These are phyloP conservation scores for Mallotus nudiflorus DNA, from an alignment of 345 rosid species.

Conservation along the genomic window DNA sequence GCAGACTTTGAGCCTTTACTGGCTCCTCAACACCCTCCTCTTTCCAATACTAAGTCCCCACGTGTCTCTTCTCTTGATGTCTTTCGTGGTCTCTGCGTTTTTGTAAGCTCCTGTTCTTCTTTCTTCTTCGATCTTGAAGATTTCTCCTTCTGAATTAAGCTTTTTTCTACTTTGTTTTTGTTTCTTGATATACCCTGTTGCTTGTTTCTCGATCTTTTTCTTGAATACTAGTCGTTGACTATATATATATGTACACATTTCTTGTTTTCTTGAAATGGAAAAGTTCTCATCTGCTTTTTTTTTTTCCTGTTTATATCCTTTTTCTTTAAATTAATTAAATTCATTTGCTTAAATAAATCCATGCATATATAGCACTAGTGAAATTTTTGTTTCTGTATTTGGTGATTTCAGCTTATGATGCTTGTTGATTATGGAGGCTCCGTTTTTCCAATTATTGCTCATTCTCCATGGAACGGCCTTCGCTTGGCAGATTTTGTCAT, in stretches of 20 bases:
- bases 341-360: no score
- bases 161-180: neutral
- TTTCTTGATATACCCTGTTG: neutral
- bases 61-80: conserved; percentile 49
- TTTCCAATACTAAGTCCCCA: no score
- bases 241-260: neutral
- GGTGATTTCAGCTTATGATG: conserved; percentile 37
- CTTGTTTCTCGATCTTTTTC: conserved; percentile 4
- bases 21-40: no score
- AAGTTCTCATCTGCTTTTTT: neutral
- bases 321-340: no score
- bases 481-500: conserved; percentile 51
- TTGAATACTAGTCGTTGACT: neutral
- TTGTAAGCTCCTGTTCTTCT: no score
- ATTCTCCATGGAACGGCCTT: conserved; percentile 50
- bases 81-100: conserved; percentile 53
- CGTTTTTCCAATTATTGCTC: conserved; percentile 38
- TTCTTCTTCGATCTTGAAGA: neutral
- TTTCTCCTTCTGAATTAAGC: neutral
- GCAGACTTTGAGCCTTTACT: no score
- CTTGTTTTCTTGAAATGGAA: conserved; percentile 16
- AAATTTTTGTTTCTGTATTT: neutral
- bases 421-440: conserved; percentile 49
- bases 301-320: neutral
- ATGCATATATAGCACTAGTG: no score